Evolutionary conservation across 2,329 filamentous ascomycete genomes (phyloP), one percentile per base, ranked within the genome.

Genomic region (Hymenoscyphus linearis): DNA sequence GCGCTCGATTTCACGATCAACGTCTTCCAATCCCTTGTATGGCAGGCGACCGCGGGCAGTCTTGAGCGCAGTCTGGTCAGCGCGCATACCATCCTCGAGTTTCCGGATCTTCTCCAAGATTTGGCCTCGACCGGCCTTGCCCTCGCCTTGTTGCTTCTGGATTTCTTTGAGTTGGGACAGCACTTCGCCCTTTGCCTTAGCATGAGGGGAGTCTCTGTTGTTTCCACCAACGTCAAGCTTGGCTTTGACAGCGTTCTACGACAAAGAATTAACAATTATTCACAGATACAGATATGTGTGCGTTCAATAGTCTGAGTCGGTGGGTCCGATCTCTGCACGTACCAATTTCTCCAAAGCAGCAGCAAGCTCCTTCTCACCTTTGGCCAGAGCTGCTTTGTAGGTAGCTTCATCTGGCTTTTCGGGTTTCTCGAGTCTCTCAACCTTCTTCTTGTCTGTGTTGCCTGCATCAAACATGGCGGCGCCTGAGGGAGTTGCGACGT

Each of bases 71-170:
- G 83, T 80, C 68, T 96, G 87, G 67, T 90, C 88, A 71, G 87
- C 86, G 79, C 93, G 93, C 72, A 99, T 81, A 74, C 92, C 89
- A 74, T 93, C 88, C 70, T 98, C 93, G 63, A 96, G 85, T 68
- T 88, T 87, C 84, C 95, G 96, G 79, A 97, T 90, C 79, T 96
- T 91, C 71, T 97, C 93, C 71, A 91, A 84, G 75, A 93, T 87
- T 73, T 83, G 82, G 69, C 82, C 84, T 60, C 93, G 89, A 59
- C 89, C 86, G 62, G 86, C 84, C 83, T 99, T 99, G 80, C 91
- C 90, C 63, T 85, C 88, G 68, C 88, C 87, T 79, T 98, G 95
- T 79, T 95, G 88, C 75, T 87, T 84, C 65, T 90, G 88, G 76
- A 99, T 97, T 68, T 89, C 84, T 73, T 87, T 88, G 71, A 92